Base-by-base conservation (phyloP, 1,139 yeast genomes). In the Taphrina communis region DNA sequence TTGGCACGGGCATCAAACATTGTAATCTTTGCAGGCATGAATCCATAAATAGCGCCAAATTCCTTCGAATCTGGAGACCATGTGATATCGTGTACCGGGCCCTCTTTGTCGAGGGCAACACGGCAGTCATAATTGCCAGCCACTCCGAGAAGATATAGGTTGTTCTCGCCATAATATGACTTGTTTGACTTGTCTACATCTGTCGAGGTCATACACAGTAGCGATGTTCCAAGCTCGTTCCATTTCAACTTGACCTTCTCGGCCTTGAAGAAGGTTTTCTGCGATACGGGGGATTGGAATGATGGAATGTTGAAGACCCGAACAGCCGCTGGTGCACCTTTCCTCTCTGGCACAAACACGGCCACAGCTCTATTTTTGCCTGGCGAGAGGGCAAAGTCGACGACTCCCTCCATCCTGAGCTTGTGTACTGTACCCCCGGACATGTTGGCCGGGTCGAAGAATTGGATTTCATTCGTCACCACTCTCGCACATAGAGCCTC, bases 61-160 rank as follows among this genome's bases (percentile, higher is more conserved):
- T 94, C 98, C 75, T 97, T 85, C 25, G 97, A 91, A 67, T 93
- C 87, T 71, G 98, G 97, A 39, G 97, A 89, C 99, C 99, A 95
- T 44, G 96, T 88, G 73, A 94, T 89, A 78, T 94, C 99, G 80
- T 95, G 97, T 74, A 95, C 92, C 59, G 99, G 98, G 38, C 99
- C 99, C 75, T 91, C 97, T 76, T 90, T 88, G 72, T 89, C 91
- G 75, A 95, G 85, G 70, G 87, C 85, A 75, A 95, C 93, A 76
- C 97, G 84, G 59, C 94, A 90, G 76, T 94, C 97, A 76, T 90
- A 92, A 52, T 94, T 85, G 9, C 97, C 98, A 31, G 96, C 92
- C 75, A 93, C 89, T 69, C 97, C 97, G 73, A 95, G 84, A 71
- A 95, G 80, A 77, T 93, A 95, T 74, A 95, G 83, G 73, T 94